Base-by-base conservation (phyloP, 306 rosid species). In the Casuarina equisetifolia region DNA sequence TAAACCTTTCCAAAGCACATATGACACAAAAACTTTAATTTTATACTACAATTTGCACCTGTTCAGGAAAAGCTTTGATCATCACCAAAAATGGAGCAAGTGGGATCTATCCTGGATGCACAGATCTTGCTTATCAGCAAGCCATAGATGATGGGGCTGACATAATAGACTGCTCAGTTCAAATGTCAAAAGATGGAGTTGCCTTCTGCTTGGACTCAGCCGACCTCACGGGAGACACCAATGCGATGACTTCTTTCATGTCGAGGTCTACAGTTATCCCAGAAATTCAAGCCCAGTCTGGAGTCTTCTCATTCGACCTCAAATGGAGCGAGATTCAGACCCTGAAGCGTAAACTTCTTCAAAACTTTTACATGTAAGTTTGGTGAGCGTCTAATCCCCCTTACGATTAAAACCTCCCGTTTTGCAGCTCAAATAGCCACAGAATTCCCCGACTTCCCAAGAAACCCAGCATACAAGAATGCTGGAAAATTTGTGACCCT, bases 121-220 rank as follows among this genome's bases (percentile, higher is more conserved):
- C 96, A 0, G 98, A 96, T 85, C 88, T 96, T 64, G 94, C 99
- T 68, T 96, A 96, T 73, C 80, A 90, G 50, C 84, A 74, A 82
- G 97, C 99, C 49, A 70, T 96, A 77, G 82, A 80, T 13, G 96
- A 91, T 17, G 98, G 97, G 0, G 85, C 91, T 0, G 97, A 96
- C 81, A 82, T 96, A 15, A 92, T 96, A 62, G 99, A 92, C 85
- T 92, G 99, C 86, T 75, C 96, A 6, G 97, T 96, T 70, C 98
- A 96, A 84, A 79, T 96, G 86, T 85, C 98, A 51, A 91, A 90
- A 80, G 99, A 96, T 62, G 94, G 93, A 49, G 86, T 87, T 61
- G 85, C 97, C 61, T 92, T 96, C 86, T 96, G 99, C 80, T 79
- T 87, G 62, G 75, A 79, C 40, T 4, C 50, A 0, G 46, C 81